Evolutionary conservation across 495 filamentous ascomycete species (phyloP), one percentile per base, ranked within the genome.

Genomic region (Penicillium mononematosum): DNA sequence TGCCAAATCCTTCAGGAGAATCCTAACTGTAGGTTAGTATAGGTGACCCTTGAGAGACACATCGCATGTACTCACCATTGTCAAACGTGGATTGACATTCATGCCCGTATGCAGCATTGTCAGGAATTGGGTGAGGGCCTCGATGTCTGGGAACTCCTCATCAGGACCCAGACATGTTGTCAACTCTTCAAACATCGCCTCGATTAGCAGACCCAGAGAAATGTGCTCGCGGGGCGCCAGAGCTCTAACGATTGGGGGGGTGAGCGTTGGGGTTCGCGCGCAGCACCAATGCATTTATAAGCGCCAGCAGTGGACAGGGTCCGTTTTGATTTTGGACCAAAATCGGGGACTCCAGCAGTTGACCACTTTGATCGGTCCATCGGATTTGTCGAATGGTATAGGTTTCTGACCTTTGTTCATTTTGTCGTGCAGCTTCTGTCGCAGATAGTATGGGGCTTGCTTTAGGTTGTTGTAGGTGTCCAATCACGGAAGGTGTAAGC

Each of bases 41-140:
- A 29, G 8, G n/a, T 10, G 16, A 12, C 3, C 10, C 10, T 34
- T 19, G 25, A 53, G 20, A n/a, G 25, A 20, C 32, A 32, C 9
- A 17, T 31, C 22, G 17, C 16, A 19, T 29, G 19, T 70, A 12
- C 74, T 63, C 57, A 76, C 74, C 49, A 84, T 62, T 22, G 91
- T 80, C 54, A 96, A 90, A 17, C 88, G 86, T 38, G 94, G 94
- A 64, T 98, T 98, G 45, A 97, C 94, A 65, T 98, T 98, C 92
- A 98, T 96, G 38, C 94, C 94, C 1, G 92, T 97, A 67, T 97
- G 91, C 4, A 98, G 78, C 44, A 89, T 90, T 27, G 92, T 82
- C 9, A 98, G 79, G 67, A 98, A 98, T 17, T 80, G 75, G 66
- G 95, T 93, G 1, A 98, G 78, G 43, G 95, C 92, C 41, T 85